phyloP scores from a whole-genome alignment of 345 rosid genomes.

The Dovyalis caffra region DNA sequence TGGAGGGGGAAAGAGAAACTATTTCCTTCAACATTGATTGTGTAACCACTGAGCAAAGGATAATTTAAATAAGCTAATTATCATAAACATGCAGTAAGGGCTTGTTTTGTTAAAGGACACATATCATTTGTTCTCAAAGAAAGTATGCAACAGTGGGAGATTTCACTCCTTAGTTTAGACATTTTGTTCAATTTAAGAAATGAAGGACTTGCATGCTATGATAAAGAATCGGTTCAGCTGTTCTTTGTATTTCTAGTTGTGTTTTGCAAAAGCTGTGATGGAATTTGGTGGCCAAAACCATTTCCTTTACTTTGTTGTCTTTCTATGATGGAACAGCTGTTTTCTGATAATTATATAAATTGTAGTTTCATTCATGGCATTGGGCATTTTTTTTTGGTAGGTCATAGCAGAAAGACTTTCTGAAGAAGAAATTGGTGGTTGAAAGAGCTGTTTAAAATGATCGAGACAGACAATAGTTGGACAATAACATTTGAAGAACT shows the following conservation, averaged over 20 bases:
- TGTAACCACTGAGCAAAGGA: not conserved
- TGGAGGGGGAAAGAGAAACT: not conserved
- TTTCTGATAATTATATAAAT: not conserved
- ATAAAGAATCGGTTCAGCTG: not conserved
- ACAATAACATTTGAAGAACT: slow-evolving; percentile 90
- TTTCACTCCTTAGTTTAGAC: not conserved
- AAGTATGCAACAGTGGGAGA: not conserved
- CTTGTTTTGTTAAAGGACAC: not conserved
- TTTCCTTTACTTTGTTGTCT: not conserved
- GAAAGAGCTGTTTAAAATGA: slow-evolving; percentile 90
- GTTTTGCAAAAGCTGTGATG: not conserved
- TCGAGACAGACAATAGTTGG: slow-evolving; percentile 91
- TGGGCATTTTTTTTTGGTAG: slow-evolving; percentile 34
- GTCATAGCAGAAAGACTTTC: slow-evolving; percentile 98
- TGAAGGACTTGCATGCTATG: not conserved
- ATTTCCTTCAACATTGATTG: not conserved
- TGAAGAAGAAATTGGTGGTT: slow-evolving; percentile 98
- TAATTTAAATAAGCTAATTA: not conserved
- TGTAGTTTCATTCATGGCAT: slow-evolving; percentile 9
- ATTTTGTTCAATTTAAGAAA: not conserved
- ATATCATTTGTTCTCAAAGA: not conserved
- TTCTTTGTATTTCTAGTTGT: not conserved
- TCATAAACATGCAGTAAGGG: not conserved
- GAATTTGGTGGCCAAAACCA: not conserved
- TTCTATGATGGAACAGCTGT: not conserved